Evolutionary conservation across 2,329 filamentous ascomycete genomes (phyloP).

Genomic region (Parascedosporium putredinis): DNA sequence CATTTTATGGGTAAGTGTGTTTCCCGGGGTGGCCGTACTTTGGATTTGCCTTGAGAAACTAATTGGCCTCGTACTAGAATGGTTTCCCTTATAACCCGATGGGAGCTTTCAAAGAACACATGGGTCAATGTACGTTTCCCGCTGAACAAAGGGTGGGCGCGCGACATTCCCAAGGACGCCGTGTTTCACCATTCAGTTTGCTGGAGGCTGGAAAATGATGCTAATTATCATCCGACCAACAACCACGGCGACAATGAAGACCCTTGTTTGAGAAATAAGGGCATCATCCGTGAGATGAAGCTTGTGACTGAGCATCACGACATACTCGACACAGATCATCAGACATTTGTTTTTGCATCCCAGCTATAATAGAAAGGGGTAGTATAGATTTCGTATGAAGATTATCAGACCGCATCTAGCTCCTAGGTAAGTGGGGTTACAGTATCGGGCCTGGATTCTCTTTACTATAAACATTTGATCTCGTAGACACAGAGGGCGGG

Average conservation of each 20-base stretch:
- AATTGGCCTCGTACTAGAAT: too few relatives aligned
- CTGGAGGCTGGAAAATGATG: slow-evolving; percentile 21
- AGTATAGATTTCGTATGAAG: too few relatives aligned
- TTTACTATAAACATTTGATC: too few relatives aligned
- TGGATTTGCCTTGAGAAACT: too few relatives aligned
- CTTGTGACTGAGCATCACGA: background rate
- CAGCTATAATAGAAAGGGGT: too few relatives aligned
- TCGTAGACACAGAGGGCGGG: too few relatives aligned
- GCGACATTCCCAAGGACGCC: slow-evolving; percentile 29
- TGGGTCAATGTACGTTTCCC: slow-evolving; percentile 27
- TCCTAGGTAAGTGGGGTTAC: too few relatives aligned
- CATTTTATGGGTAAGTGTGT: slow-evolving; percentile 29
- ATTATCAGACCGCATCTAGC: too few relatives aligned
- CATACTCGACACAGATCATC: background rate
- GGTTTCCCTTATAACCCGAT: slow-evolving; percentile 30
- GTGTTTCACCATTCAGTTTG: slow-evolving; percentile 27
- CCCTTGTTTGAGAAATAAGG: slow-evolving; percentile 20
- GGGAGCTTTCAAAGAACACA: slow-evolving; percentile 23
- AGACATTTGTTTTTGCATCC: background rate
- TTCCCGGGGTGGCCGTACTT: slow-evolving; percentile 28
- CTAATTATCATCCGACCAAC: slow-evolving; percentile 20
- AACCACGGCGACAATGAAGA: slow-evolving; percentile 22
- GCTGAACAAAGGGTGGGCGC: slow-evolving; percentile 24
- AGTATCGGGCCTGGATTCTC: too few relatives aligned
- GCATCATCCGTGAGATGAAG: background rate